A percentile compares a stretch with the other conserved stretches of the same genome.
Conservation (phyloP, 495 filamentous ascomycete species). For the Daldinia concentrica region DNA sequence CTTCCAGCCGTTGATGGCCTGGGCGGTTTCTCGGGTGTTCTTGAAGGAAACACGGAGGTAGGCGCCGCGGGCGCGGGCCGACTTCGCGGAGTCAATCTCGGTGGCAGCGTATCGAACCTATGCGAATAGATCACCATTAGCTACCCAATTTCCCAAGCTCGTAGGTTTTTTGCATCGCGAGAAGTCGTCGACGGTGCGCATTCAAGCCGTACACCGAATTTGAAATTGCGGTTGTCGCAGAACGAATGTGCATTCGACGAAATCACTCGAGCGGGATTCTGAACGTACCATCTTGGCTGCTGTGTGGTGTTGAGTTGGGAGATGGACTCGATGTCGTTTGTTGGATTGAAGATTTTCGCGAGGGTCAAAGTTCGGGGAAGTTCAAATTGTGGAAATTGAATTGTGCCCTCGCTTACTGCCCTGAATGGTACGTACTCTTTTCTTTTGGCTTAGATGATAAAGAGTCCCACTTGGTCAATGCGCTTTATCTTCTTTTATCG, state of each 20-base stretch:
- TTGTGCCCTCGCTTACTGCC: slow-evolving; percentile 50
- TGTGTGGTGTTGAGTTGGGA: slow-evolving; percentile 42
- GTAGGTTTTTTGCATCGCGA: not conserved
- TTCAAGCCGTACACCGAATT: slow-evolving; percentile 3
- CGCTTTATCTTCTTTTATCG: slow-evolving; percentile 14
- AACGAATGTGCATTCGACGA: not conserved
- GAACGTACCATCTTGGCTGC: slow-evolving; percentile 48
- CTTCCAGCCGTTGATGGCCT: slow-evolving; percentile 99
- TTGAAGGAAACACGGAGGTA: slow-evolving; percentile 99
- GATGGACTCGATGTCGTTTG: slow-evolving; percentile 48
- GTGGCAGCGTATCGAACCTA: slow-evolving; percentile 98
- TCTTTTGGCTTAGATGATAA: not conserved
- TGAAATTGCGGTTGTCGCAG: slow-evolving; percentile 9
- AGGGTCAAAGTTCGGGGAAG: slow-evolving; percentile 41
- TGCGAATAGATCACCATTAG: slow-evolving; percentile 51
- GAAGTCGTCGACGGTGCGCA: slow-evolving; percentile 3
- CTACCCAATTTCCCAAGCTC: not conserved
- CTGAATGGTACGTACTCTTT: slow-evolving; percentile 25
- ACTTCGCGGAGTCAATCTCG: slow-evolving; percentile 87
- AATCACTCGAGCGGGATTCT: slow-evolving; percentile 1
- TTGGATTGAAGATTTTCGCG: slow-evolving; percentile 46
- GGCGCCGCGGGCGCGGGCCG: slow-evolving; percentile 94
- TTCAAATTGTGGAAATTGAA: slow-evolving; percentile 49
- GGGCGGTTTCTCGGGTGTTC: slow-evolving; percentile 99
- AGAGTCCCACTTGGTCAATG: slow-evolving; percentile 19